phyloP scores from a whole-genome alignment of 768 basidiomycete genomes.

The Galerina sulciceps region DNA sequence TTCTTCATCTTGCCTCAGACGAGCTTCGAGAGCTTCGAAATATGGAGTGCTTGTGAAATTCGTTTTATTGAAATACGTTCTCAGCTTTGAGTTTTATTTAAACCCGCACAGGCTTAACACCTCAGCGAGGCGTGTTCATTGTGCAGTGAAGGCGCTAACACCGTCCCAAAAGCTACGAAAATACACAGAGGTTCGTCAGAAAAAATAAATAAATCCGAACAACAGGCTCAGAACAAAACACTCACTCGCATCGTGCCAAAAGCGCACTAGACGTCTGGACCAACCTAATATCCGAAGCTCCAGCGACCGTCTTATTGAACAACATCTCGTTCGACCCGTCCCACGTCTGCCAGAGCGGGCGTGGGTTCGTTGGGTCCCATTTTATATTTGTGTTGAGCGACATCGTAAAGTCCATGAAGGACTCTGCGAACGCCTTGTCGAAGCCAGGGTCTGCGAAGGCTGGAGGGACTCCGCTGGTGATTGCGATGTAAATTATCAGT shows the following conservation, averaged over 20 bases:
- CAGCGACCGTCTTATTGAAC: conserved; percentile 43
- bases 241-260: conserved; percentile 39
- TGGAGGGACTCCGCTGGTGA: conserved; percentile 19
- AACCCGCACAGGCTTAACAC: too few species aligned
- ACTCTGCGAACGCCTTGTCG: conserved; percentile 37
- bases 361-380: conserved; percentile 33
- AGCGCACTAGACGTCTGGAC: conserved; percentile 33
- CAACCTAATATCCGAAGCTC: conserved; percentile 31
- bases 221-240: neutral
- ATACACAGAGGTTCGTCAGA: too few species aligned
- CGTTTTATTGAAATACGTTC: too few species aligned
- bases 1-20: too few species aligned
- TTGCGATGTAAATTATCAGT: neutral
- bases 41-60: too few species aligned
- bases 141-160: too few species aligned
- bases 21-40: too few species aligned
- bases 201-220: too few species aligned
- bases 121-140: too few species aligned
- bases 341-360: conserved; percentile 40
- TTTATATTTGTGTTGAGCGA: conserved; percentile 36
- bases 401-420: conserved; percentile 41
- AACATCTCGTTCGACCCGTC: conserved; percentile 42
- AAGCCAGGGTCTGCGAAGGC: conserved; percentile 40
- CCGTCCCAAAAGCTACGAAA: too few species aligned
- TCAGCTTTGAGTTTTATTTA: too few species aligned